These are phyloP conservation scores for Aspergillus melleus DNA, from an alignment of 2,329 filamentous ascomycete species.

Conservation along the genomic window DNA sequence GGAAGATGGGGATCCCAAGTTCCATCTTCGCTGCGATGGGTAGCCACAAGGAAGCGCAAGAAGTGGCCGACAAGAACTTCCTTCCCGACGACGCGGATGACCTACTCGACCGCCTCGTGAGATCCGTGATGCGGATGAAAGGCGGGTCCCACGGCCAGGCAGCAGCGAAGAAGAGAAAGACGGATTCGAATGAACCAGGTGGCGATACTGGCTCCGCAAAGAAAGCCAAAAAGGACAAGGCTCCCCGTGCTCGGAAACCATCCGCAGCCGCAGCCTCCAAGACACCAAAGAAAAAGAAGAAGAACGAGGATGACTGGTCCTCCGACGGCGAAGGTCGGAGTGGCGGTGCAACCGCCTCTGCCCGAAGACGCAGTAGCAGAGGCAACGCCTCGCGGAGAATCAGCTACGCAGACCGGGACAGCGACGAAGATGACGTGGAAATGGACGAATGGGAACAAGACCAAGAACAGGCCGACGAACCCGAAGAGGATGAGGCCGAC, in stretches of 20 bases:
- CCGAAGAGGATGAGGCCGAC: constrained; percentile 21
- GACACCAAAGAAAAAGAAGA: constrained; percentile 38
- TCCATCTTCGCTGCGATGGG: constrained; percentile 75
- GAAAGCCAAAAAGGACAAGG: constrained; percentile 36
- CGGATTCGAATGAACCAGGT: constrained; percentile 31
- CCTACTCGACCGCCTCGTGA: constrained; percentile 74
- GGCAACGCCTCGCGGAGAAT: constrained; percentile 34
- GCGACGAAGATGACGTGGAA: constrained; percentile 45
- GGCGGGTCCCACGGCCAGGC: constrained; percentile 30
- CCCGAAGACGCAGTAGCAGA: constrained; percentile 43
- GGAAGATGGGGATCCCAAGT: constrained; percentile 76
- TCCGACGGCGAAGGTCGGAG: constrained; percentile 42
- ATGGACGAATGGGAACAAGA: constrained; percentile 40
- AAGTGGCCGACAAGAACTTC: constrained; percentile 83
- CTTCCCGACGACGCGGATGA: constrained; percentile 76
- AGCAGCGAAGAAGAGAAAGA: constrained; percentile 44
- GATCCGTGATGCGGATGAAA: constrained; percentile 64
- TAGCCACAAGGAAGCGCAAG: constrained; percentile 75
- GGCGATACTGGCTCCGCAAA: constrained; percentile 26
- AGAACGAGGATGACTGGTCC: constrained; percentile 41
- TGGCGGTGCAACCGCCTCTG: constrained; percentile 30
- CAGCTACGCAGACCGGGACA: constrained; percentile 47
- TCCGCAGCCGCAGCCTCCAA: constrained; percentile 30
- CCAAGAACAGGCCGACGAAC: constrained; percentile 28
- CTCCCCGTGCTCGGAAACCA: constrained; percentile 35